Base-by-base conservation (phyloP, 31 red algal genomes). In the Bonnemaisonia californica region DNA sequence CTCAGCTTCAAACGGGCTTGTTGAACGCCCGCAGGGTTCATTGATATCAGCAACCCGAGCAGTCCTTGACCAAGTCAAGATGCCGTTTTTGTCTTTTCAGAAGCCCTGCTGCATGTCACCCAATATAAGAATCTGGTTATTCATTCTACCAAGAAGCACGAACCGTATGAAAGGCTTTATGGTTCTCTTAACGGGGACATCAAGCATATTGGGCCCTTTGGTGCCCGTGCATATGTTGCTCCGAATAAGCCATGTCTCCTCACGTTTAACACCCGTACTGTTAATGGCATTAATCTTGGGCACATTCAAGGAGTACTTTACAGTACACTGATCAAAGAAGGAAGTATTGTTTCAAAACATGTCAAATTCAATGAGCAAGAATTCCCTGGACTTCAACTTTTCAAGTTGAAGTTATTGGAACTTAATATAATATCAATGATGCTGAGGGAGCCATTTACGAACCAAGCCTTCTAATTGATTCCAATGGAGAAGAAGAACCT, bases 121-220 rank as follows among this genome's bases (percentile, higher is more conserved):
- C 13, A 13, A 54, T 36, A 37, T 42, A 47, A 58, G 38, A 85
- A 85, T 2, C 31, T 45, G 30, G 4, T 85, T 0, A 19, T 33
- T 16, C 54, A 75, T 37, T 54, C 28, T 30, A 60, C 33, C 4
- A 74, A 1, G 0, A 42, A 51, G 28, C 41, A 36, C 48, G 0
- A 54, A 24, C 82, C 82, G 21, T 76, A 41, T 41, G 28, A 64
- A n/a, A 24, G 2, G 4, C n/a, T 69, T 4, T 85, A 69, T 47
- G 34, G 54, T 22, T 7, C 4, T 3, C 22, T 4, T 40, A 21
- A 68, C 7, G 5, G 47, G 8, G 69, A 74, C 23, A 13, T 76
- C 5, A 62, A 85, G 35, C 70, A 76, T 58, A 2, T 85, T 21
- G 28, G 70, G 8, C 82, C 82, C 0, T 85, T 85, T n/a, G n/a